Evolutionary conservation across 169 alveolate species (phyloP), one percentile per base, ranked within the genome.

Genomic region (Cryptosporidium bovis): DNA sequence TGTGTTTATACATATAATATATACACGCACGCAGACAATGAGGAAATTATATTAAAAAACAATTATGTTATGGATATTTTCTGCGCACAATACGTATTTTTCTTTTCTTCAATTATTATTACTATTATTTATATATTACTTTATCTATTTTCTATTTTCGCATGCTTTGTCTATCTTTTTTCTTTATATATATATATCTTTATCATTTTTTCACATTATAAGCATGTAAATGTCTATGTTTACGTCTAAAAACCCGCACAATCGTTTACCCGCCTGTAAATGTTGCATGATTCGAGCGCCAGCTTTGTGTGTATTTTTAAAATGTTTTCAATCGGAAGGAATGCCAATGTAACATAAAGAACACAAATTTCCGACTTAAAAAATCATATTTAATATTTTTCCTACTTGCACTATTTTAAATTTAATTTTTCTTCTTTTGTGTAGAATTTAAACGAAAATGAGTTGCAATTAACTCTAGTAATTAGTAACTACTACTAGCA

Each of bases 71-170:
- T 36, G 58, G 66, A 69, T 69, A 51, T 56, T 56, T 66, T 29
- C 31, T 69, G 83, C 83, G 83, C 83, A 69, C 58, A 31, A 48
- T 69, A 69, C 83, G 83, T 69, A 69, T 69, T 48, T 44, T 53
- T 51, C 20, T 51, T 51, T 24, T 24, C 27, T 40, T 40, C 10
- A 40, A 40, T 40, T 40, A 53, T 53, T 53, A 53, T n/a, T n/a
- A 53, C 64, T n/a, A 53, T 53, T 53, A 53, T 12, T 5, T 53
- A 20, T 53, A 51, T 69, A 66, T 69, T 66, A 51, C 31, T 69
- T 29, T 66, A 51, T 51, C 48, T 40, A 46, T 31, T 67, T 64
- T 67, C 44, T 50, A 15, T 29, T 51, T 51, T 51, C 51, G 56
- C 66, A 51, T 5, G 82, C 48, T 53, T 69, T 69, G 83, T 69